A percentile compares a stretch with the other conserved stretches of the same genome.
Evolutionary conservation across 2,329 filamentous ascomycete species (phyloP).

Genomic region (Aspergillus sp.): DNA sequence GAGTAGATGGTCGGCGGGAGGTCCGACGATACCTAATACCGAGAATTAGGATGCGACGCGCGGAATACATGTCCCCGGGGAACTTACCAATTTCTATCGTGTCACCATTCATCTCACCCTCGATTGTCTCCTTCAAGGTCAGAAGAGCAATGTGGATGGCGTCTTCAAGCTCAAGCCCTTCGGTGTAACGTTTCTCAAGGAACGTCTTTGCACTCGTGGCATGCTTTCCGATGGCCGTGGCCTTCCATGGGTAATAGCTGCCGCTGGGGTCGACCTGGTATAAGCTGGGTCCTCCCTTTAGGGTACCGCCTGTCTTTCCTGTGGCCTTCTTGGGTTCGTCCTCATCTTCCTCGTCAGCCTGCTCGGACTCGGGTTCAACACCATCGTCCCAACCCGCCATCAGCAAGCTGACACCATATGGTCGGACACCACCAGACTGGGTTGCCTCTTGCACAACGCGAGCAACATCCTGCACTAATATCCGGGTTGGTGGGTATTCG

Average conservation of each 20-base stretch:
- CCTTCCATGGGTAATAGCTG: conserved; percentile 99
- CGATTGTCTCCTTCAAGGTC: conserved; percentile 98
- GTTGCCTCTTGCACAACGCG: conserved; percentile 98
- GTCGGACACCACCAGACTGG: conserved; percentile 93
- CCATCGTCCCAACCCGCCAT: conserved; percentile 98
- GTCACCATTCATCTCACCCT: conserved; percentile 98
- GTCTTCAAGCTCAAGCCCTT: conserved; percentile 94
- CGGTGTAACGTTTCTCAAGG: conserved; percentile 97
- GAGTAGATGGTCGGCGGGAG: conserved; percentile 87
- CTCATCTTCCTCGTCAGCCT: conserved; percentile 55
- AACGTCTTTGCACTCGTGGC: conserved; percentile 98
- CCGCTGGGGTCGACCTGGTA: conserved; percentile 99
- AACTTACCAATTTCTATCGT: conserved; percentile 91
- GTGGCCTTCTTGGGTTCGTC: conserved; percentile 68
- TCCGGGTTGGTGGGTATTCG: conserved; percentile 98
- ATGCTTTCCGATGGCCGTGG: conserved; percentile 97
- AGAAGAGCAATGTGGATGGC: conserved; percentile 97
- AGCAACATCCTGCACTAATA: conserved; percentile 97
- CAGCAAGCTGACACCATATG: conserved; percentile 93
- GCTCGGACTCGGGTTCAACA: conserved; percentile 78
- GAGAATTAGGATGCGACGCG: neutral
- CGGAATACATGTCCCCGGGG: neutral
- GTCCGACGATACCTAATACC: conserved; percentile 79
- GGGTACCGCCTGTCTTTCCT: conserved; percentile 89
- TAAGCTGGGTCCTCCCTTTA: conserved; percentile 93